phyloP scores from a whole-genome alignment of 2,329 filamentous ascomycete species.

The Apiospora phragmitis region DNA sequence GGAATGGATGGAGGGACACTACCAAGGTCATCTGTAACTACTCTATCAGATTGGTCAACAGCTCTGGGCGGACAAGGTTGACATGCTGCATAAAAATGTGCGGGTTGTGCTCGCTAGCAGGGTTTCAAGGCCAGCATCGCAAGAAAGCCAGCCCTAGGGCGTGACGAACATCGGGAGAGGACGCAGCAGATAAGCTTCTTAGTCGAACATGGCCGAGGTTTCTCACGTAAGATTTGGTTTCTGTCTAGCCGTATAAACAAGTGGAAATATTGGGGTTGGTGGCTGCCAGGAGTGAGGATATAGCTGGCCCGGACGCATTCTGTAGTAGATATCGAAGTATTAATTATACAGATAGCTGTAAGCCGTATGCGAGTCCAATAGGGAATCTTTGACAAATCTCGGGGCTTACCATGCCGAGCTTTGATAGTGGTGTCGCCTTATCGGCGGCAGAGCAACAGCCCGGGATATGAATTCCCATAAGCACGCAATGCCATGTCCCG shows the following conservation, averaged over 20 bases:
- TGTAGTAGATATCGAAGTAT: background rate
- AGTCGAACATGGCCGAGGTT: background rate
- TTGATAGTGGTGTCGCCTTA: background rate
- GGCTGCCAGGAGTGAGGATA: background rate
- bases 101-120: background rate
- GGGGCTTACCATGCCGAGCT: background rate
- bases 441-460: background rate
- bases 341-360: background rate
- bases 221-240: background rate
- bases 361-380: background rate
- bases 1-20: background rate
- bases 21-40: background rate
- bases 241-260: background rate
- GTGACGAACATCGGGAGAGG: background rate
- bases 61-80: background rate
- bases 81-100: background rate
- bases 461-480: background rate
- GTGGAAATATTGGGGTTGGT: background rate
- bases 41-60: background rate
- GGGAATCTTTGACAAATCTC: background rate
- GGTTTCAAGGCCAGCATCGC: background rate
- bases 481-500: background rate
- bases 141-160: background rate
- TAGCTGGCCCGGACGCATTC: background rate
- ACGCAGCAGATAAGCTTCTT: background rate